Evolutionary conservation across 257 asterid species (phyloP).

Genomic region (Rehmannia glutinosa): DNA sequence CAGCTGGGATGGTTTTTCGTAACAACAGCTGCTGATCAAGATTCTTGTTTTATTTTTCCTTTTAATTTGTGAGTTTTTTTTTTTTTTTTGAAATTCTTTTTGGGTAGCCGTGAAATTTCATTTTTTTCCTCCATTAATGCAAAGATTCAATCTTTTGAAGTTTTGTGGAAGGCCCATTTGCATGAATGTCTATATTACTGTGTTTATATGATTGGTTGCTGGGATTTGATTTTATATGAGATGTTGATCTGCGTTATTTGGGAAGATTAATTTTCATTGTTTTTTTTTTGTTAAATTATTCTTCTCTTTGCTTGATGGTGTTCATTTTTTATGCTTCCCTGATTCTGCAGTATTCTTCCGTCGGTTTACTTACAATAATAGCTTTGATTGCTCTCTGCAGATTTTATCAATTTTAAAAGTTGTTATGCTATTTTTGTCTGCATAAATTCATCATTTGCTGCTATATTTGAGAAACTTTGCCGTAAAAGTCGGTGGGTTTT

Average conservation of each 20-base stretch:
- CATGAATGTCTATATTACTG: conserved; percentile 12
- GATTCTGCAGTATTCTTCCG: too few relatives aligned
- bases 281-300: not conserved
- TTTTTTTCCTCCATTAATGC: not conserved
- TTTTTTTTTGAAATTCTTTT: too few relatives aligned
- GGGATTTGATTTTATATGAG: conserved; percentile 5
- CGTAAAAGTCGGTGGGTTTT: not conserved
- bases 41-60: conserved; percentile 22
- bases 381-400: conserved; percentile 1
- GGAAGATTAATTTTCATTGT: too few relatives aligned
- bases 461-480: too few relatives aligned
- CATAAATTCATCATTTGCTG: too few relatives aligned
- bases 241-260: not conserved
- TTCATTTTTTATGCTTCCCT: too few relatives aligned
- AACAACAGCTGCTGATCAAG: conserved; percentile 64
- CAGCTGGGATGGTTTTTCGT: conserved; percentile 50
- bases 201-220: conserved; percentile 4
- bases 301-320: conserved; percentile 4
- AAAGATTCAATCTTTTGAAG: conserved; percentile 25
- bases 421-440: not conserved
- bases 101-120: conserved; percentile 2
- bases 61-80: conserved; percentile 33
- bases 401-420: not conserved
- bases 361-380: too few relatives aligned
- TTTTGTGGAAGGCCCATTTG: conserved; percentile 29